These are phyloP conservation scores for Penicillium oxalicum DNA, from an alignment of 2,329 filamentous ascomycete genomes.

Conservation along the genomic window DNA sequence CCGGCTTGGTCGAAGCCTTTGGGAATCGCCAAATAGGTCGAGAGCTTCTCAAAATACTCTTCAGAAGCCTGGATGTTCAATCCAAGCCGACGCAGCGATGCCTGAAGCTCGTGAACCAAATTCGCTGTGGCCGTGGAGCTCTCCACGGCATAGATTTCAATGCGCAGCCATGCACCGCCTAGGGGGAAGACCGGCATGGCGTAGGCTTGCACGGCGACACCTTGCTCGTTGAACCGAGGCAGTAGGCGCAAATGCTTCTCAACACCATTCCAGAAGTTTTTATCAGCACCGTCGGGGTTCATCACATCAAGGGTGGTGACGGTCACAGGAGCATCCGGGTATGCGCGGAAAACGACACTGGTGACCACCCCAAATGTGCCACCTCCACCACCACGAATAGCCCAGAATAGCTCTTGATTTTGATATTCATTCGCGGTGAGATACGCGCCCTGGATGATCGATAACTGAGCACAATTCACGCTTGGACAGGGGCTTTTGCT, in stretches of 20 bases:
- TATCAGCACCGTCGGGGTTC: background rate
- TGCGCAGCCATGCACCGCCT: background rate
- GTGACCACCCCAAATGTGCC: conserved; percentile 10
- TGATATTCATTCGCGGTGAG: conserved; percentile 40
- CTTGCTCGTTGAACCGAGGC: background rate
- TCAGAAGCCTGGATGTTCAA: background rate
- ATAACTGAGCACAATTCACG: background rate
- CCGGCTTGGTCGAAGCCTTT: background rate
- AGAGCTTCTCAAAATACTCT: background rate
- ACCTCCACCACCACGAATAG: conserved; percentile 26
- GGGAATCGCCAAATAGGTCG: background rate
- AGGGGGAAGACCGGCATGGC: background rate
- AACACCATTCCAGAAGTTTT: background rate
- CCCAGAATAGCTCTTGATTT: conserved; percentile 47
- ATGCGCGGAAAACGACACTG: conserved; percentile 1
- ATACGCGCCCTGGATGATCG: conserved; percentile 30
- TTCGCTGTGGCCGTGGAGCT: background rate
- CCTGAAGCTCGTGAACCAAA: background rate
- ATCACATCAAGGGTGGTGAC: background rate
- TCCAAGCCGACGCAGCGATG: background rate
- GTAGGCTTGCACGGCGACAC: background rate
- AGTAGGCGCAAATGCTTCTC: background rate
- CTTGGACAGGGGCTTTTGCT: too few species aligned
- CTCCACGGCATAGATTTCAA: background rate
- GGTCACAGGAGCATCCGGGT: background rate